Conservation (phyloP, 2,329 filamentous ascomycete genomes). For the Ophiosphaerella korrae region DNA sequence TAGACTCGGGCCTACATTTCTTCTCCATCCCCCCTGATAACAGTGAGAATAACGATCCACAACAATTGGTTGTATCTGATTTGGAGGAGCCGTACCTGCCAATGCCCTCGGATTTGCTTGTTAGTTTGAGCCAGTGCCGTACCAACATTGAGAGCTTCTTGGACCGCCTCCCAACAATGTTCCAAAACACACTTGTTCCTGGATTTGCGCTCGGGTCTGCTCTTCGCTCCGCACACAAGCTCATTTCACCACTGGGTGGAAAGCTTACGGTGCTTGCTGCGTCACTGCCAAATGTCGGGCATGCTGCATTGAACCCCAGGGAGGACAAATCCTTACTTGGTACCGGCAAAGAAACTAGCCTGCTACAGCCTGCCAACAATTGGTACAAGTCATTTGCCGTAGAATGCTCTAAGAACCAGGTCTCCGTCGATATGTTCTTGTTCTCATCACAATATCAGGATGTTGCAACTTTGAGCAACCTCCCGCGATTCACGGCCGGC, state of each 20-base stretch:
- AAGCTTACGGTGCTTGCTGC: conserved; percentile 93
- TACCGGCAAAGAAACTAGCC: conserved; percentile 84
- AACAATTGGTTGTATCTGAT: conserved; percentile 92
- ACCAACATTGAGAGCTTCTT: conserved; percentile 92
- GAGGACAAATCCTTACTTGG: conserved; percentile 96
- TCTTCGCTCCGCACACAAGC: conserved; percentile 88
- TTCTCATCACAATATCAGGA: conserved; percentile 70
- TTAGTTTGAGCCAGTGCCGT: conserved; percentile 85
- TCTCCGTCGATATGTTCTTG: conserved; percentile 69
- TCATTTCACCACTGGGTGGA: conserved; percentile 91
- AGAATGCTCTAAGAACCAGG: conserved; percentile 98
- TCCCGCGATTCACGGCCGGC: conserved; percentile 93
- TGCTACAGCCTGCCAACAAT: conserved; percentile 90
- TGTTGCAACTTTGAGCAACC: conserved; percentile 92
- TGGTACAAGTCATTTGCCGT: conserved; percentile 99
- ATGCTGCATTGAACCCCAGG: conserved; percentile 84
- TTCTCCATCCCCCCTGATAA: conserved; percentile 91
- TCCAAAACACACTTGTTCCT: conserved; percentile 88
- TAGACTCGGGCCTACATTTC: conserved; percentile 94
- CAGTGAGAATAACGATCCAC: conserved; percentile 82
- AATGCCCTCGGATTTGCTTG: conserved; percentile 87
- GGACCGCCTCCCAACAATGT: conserved; percentile 91
- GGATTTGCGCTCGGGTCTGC: conserved; percentile 95
- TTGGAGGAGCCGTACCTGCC: conserved; percentile 96
- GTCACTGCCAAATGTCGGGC: conserved; percentile 85